Conservation (phyloP, 805 yeast genomes). For the Naumovozyma castellii region DNA sequence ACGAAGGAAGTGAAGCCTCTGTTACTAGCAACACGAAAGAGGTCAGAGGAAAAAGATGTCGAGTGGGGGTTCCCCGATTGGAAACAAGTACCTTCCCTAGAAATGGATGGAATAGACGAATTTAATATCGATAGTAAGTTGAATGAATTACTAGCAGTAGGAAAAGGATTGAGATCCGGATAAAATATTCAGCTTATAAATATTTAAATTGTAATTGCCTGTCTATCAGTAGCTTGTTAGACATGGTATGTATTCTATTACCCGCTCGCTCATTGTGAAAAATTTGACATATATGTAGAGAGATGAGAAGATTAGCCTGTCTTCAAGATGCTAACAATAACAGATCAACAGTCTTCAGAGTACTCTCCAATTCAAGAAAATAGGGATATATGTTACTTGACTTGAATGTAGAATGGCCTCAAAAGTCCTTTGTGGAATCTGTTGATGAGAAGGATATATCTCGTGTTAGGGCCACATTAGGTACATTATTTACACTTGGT, state of each 20-base stretch:
- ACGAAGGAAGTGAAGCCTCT: conserved; percentile 1
- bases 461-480: conserved; percentile 40
- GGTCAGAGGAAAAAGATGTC: not conserved
- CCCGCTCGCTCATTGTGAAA: too few species aligned
- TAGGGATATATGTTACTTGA: conserved; percentile 43
- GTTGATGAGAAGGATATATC: conserved; percentile 37
- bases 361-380: not conserved
- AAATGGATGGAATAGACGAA: conserved; percentile 13
- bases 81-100: conserved; percentile 14
- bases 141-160: too few species aligned
- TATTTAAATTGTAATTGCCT: too few species aligned
- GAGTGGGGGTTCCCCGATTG: conserved; percentile 24
- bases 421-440: conserved; percentile 34
- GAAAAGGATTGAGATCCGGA: too few species aligned
- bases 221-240: too few species aligned
- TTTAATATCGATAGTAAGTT: too few species aligned
- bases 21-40: not conserved
- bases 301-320: too few species aligned
- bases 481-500: conserved; percentile 50
- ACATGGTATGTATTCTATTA: too few species aligned
- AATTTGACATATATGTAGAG: too few species aligned
- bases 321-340: too few species aligned
- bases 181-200: too few species aligned
- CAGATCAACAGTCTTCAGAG: too few species aligned
- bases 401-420: conserved; percentile 69